phyloP scores from a whole-genome alignment of 83 land plant species.

The Picea engelmannii region DNA sequence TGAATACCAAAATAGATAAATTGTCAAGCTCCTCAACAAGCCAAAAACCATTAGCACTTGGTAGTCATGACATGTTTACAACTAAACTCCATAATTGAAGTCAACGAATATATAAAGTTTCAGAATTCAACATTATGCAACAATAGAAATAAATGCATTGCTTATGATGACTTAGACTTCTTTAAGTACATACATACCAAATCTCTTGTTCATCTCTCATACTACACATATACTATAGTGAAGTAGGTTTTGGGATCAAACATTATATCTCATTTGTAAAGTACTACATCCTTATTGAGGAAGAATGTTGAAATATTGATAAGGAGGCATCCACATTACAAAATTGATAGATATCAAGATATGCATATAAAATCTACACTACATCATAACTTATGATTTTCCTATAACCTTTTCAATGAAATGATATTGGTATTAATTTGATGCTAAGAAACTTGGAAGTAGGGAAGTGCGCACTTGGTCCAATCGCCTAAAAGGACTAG shows the following conservation, averaged over 20 bases:
- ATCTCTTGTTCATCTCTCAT: background rate
- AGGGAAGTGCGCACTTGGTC: background rate
- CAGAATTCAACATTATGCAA: background rate
- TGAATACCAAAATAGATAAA: conserved; percentile 17
- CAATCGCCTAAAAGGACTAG: background rate
- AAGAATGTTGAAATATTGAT: too few species aligned
- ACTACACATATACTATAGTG: background rate
- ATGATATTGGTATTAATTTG: too few species aligned
- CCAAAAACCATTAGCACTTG: background rate
- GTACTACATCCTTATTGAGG: too few species aligned
- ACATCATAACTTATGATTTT: too few species aligned
- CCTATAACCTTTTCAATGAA: too few species aligned
- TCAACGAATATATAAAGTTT: background rate
- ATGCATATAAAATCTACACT: too few species aligned
- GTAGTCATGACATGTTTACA: too few species aligned
- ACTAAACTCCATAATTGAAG: background rate
- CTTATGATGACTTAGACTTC: background rate
- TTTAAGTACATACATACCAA: too few species aligned
- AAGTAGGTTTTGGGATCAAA: background rate
- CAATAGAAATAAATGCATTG: background rate
- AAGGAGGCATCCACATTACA: too few species aligned
- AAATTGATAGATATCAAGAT: too few species aligned
- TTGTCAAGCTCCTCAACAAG: background rate
- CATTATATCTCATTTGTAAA: background rate
- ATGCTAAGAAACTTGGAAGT: background rate